These are phyloP conservation scores for Conticribra weissflogii DNA, from an alignment of 108 stramenopile genomes.

Conservation along the genomic window DNA sequence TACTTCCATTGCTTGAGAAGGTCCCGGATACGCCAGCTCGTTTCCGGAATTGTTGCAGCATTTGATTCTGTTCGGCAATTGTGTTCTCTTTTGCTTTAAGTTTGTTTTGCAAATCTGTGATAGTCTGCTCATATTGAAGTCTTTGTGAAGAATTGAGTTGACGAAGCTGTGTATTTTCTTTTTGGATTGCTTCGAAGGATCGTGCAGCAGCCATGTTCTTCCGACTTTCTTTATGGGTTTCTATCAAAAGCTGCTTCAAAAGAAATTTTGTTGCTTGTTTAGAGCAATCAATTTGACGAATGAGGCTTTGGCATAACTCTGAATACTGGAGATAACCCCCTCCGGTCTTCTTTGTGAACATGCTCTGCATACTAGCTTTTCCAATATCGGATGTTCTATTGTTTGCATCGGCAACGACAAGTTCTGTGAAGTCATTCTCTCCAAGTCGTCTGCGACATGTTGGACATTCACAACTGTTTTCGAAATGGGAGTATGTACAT, in stretches of 20 bases:
- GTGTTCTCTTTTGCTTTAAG: constrained; percentile 50
- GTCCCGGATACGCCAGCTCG: constrained; percentile 21
- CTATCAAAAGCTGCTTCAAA: constrained; percentile 70
- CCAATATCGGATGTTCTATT: constrained; percentile 41
- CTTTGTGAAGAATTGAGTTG: constrained; percentile 52
- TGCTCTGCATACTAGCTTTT: constrained; percentile 53
- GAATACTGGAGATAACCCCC: constrained; percentile 45
- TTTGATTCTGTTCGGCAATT: constrained; percentile 53
- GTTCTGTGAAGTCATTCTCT: constrained; percentile 76
- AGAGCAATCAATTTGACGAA: constrained; percentile 54
- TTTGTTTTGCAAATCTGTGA: constrained; percentile 61
- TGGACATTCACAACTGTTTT: constrained; percentile 64
- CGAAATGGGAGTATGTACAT: constrained; percentile 81
- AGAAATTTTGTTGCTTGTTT: constrained; percentile 63
- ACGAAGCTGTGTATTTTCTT: constrained; percentile 63
- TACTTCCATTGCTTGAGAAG: constrained; percentile 18
- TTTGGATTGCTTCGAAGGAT: constrained; percentile 49
- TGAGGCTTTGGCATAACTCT: constrained; percentile 45
- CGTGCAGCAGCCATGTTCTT: constrained; percentile 29
- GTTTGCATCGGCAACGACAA: constrained; percentile 66
- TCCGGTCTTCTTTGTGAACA: constrained; percentile 48
- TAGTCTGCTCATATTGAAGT: constrained; percentile 58
- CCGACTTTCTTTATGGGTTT: constrained; percentile 47
- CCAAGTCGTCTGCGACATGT: constrained; percentile 55
- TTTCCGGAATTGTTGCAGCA: constrained; percentile 57